phyloP scores from a whole-genome alignment of 768 basidiomycete genomes.

The Suillus luteus region DNA sequence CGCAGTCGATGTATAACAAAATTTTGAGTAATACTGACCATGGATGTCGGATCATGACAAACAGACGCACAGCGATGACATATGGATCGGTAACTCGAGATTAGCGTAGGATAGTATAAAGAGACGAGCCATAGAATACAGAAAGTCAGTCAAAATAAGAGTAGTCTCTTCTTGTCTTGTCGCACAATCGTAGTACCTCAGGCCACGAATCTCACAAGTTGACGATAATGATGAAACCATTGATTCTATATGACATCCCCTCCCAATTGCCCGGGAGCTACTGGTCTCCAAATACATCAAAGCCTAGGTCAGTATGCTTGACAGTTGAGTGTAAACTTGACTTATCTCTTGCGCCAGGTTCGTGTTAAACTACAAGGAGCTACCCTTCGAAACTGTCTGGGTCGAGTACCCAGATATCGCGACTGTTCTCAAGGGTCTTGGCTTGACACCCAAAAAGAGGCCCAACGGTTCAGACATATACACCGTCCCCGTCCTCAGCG shows the following conservation, averaged over 20 bases:
- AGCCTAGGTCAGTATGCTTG: constrained; percentile 26
- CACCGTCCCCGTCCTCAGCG: constrained; percentile 49
- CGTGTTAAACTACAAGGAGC: constrained; percentile 35
- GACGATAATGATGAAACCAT: constrained; percentile 6
- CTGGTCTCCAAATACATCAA: constrained; percentile 39
- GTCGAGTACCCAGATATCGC: constrained; percentile 53
- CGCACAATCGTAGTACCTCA: background rate
- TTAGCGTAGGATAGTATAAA: no score
- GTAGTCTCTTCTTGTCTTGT: no score
- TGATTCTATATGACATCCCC: constrained; percentile 33
- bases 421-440: constrained; percentile 34
- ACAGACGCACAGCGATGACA: no score
- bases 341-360: constrained; percentile 18
- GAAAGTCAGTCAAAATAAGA: no score
- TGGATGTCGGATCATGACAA: no score
- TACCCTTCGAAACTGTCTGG: constrained; percentile 49
- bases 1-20: no score
- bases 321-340: background rate
- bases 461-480: constrained; percentile 34
- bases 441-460: background rate
- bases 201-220: background rate
- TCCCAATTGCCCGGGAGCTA: constrained; percentile 22
- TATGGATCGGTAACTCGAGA: no score
- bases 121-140: no score
- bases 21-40: no score